Evolutionary conservation across 192 early-diverging fungal species (phyloP).

Genomic region (Polychytrium aggregatum): DNA sequence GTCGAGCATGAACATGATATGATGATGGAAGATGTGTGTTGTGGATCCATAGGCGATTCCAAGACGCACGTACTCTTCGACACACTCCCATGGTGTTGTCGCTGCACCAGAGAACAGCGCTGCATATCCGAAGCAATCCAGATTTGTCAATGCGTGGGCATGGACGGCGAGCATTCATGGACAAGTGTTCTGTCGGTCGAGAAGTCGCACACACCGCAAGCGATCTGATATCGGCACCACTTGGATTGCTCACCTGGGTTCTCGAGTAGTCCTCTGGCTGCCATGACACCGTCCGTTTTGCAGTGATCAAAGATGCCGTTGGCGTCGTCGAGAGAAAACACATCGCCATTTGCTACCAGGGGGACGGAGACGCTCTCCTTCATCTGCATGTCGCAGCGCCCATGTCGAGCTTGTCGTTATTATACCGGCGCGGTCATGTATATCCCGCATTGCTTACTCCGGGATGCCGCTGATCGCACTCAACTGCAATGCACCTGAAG

Average conservation of each 20-base stretch:
- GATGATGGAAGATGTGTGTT: slow-evolving; percentile 82
- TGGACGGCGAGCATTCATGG: no score
- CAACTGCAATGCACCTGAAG: no score
- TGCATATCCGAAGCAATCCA: no score
- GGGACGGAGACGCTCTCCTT: slow-evolving; percentile 72
- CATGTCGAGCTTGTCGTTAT: no score
- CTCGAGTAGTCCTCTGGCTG: slow-evolving; percentile 76
- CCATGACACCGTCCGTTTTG: slow-evolving; percentile 82
- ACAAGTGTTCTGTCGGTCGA: not conserved
- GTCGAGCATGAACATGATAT: slow-evolving; percentile 93
- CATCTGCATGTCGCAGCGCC: no score
- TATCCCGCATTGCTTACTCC: no score
- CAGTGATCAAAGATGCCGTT: slow-evolving; percentile 63
- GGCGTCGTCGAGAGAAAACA: slow-evolving; percentile 67
- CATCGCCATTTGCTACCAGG: slow-evolving; percentile 78
- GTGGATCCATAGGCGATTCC: slow-evolving; percentile 73
- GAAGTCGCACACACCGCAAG: not conserved
- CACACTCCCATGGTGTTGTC: slow-evolving; percentile 66
- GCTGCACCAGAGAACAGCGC: slow-evolving; percentile 80
- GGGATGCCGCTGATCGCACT: no score
- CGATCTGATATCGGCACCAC: no score
- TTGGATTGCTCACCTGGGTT: slow-evolving; percentile 57
- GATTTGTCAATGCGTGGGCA: no score
- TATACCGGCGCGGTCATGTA: no score
- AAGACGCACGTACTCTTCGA: slow-evolving; percentile 39